These are phyloP conservation scores for Acmispon strigosus DNA, from an alignment of 306 rosid genomes.

Conservation along the genomic window DNA sequence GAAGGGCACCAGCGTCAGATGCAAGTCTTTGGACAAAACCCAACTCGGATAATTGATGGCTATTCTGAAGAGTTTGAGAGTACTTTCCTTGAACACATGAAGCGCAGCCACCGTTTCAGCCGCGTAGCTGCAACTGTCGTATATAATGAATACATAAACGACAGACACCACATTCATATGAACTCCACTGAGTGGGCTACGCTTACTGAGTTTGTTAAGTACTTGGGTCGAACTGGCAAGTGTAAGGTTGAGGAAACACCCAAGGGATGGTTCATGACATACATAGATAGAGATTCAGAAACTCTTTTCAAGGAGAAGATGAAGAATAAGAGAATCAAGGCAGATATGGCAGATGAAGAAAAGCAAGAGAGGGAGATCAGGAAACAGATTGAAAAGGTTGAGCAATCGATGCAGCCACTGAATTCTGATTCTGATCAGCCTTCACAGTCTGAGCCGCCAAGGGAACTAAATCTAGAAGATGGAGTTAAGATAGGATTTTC, in stretches of 20 bases:
- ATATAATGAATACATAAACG: conserved; percentile 79
- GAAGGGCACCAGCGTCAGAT: conserved; percentile 95
- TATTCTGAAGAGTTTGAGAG: conserved; percentile 77
- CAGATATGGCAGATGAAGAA: conserved; percentile 63
- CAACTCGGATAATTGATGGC: conserved; percentile 64
- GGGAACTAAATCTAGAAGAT: conserved; percentile 50
- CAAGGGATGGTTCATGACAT: conserved; percentile 77
- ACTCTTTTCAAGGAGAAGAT: conserved; percentile 62
- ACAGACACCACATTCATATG: conserved; percentile 85
- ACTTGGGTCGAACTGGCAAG: conserved; percentile 66
- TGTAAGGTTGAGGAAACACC: conserved; percentile 86
- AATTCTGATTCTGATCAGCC: conserved; percentile 19
- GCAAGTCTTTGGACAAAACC: conserved; percentile 81
- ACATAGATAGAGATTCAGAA: conserved; percentile 63
- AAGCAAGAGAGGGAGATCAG: conserved; percentile 69
- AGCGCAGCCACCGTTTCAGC: conserved; percentile 81
- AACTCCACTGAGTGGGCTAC: conserved; percentile 82
- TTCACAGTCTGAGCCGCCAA: conserved; percentile 17
- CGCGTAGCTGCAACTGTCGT: conserved; percentile 91
- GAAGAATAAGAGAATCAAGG: conserved; percentile 51
- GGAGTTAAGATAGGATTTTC: conserved; percentile 75
- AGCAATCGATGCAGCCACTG: conserved; percentile 28
- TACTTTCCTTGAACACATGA: conserved; percentile 71
- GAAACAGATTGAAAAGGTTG: conserved; percentile 69
- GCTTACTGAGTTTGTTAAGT: conserved; percentile 75